Evolutionary conservation across 78 protist genomes (phyloP), one percentile per base, ranked within the genome.

Genomic region (Blattamonas nauphoetae): DNA sequence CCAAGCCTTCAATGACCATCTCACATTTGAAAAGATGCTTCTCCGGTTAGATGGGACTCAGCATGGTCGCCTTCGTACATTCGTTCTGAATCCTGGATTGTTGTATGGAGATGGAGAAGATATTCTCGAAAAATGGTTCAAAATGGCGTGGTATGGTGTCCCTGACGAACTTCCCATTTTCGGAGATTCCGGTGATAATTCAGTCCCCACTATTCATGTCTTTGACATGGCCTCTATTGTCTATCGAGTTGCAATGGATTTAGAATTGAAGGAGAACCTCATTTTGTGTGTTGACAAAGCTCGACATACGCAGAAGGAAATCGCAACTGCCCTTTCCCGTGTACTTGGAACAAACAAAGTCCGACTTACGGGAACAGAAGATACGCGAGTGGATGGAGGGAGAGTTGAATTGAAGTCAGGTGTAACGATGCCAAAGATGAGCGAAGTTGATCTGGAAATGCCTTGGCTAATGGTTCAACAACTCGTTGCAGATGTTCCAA

Each of bases 21-120:
- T 79, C 83, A 6, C 6, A 21, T 6, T 79, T 5, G 83, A 79
- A 21, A 6, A 21, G 41, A 6, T 79, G 83, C 43, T 79, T 6
- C 43, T 21, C 41, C 83, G 71, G 21, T 55, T 55, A 21, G 71
- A 55, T 55, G 71, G 83, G 29, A 36, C 6, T 4, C 6, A 79
- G 32, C 83, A 21, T 33, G 83, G 83, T 5, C 83, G 83, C 29
- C 83, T 79, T 11, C 83, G 6, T 11, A 79, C 83, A 32, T 4
- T 21, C 43, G 83, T 79, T 4, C 83, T 79, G 43, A 79, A 6
- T 5, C 83, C 21, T 5, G 83, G 83, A 38, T 5, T 79, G 29
- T 11, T 79, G 29, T 79, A 79, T 11, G 83, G 83, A 79, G 83
- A 79, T 5, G 83, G 83, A 6, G 83, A 79, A 21, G 83, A 79